Base-by-base conservation (phyloP, 2,329 filamentous ascomycete species). In the Talaromyces sp. region DNA sequence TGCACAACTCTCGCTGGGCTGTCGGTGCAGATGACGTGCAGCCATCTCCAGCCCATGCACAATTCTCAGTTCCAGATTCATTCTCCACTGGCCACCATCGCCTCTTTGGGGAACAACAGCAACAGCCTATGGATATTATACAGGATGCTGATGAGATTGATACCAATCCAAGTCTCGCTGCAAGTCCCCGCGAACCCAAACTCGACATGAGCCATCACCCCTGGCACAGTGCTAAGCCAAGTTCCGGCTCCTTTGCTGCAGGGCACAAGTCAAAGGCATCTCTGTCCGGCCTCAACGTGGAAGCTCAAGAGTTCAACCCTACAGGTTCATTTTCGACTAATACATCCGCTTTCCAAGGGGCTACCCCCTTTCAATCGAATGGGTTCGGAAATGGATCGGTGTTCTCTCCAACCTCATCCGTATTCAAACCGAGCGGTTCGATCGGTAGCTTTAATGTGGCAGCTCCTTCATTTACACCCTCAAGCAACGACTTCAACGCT, bases 261-360 rank as follows among this genome's bases (percentile, higher is more conserved):
- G 86, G 85, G 68, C 90, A 82, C 19, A 64, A 66, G 24, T 89
- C 88, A 73, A 91, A 90, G 71, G 82, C 88, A 3, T 93, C 83
- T 0, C 77, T 89, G 50, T 92, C 92, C 0, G 93, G 89, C 70
- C 85, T 98, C 70, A 98, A 98, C 71, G 93, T 96, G 35, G 87
- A 90, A 68, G 94, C 94, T 0, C 90, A 93, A 56, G 92, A 95
- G 73, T 97, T 97, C 82, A 92, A 89, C 63, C 85, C 86, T 7
- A 76, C 77, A 41, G 79, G 79, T 16, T 80, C 82, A 2, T 86
- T 86, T 70, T 79, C 78, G 50, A 78, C 83, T 16, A 79, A 76
- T 16, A 74, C 74, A 49, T 78, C 79, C 66, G 75, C 81, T 2
- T 82, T 82, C 16, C 77, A 78, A 52, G 50, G 49, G 33, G 73